Evolutionary conservation across 2,329 filamentous ascomycete species (phyloP), one percentile per base, ranked within the genome.

Genomic region (Trichoderma cornu-damae): DNA sequence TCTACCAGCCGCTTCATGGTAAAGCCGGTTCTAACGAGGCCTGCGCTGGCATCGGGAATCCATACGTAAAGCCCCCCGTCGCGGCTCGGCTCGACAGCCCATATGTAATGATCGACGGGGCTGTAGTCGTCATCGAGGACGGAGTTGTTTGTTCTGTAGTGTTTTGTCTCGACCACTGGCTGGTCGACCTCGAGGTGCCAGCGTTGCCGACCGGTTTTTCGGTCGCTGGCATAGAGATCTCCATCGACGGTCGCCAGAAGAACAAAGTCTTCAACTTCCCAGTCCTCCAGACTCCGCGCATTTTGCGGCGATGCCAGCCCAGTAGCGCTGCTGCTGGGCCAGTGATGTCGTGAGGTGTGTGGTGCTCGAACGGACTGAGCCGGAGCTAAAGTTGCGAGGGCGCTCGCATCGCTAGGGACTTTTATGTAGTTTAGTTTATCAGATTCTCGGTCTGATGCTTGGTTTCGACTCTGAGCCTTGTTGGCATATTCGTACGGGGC

Each of bases 231-330:
- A 77, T 96, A 89, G 68, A 97, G 84, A 72, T 90, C 89, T 81
- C 94, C 94, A 81, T 97, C 92, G 84, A 97, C 89, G 83, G 94
- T 97, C 89, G 94, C 93, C 88, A 99, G 81, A 80, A 99, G 90
- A 78, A 97, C 89, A 84, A 96, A 96, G 81, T 97, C 92, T 89
- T 97, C 93, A 78, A 96, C 92, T 88, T 96, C 90, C 93, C 93
- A 97, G 79, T 96, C 93, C 84, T 92, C 88, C 83, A 97, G 81
- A 81, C 88, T 95, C 85, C 93, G 92, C 92, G 91, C 93, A 88
- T 82, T 81, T 72, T 89, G 87, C 87, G 87, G 88, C 88, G 89
- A 86, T 79, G 87, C 83, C 74, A 88, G 79, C 68, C 85, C 85
- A 72, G 81, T 79, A 72, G 80, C 72, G 76, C 79, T 83, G 72